These are phyloP conservation scores for Fistulina hepatica DNA, from an alignment of 1,284 basidiomycete species.

Conservation along the genomic window DNA sequence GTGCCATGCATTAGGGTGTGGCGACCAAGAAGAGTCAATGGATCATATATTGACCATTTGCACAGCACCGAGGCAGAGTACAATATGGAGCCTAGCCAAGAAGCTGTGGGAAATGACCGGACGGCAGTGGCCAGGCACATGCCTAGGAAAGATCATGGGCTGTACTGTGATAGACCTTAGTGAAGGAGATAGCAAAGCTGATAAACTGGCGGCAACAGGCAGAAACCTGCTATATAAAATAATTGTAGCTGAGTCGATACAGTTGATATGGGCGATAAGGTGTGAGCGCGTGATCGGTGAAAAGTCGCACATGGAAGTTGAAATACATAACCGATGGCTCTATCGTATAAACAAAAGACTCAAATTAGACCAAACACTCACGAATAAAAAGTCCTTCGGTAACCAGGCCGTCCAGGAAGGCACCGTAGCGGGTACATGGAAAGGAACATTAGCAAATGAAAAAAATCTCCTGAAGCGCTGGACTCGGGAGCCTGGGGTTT, in stretches of 20 bases:
- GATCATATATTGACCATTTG: constrained; percentile 5
- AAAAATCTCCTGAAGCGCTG: constrained; percentile 9
- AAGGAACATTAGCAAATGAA: constrained; percentile 3
- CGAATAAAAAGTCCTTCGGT: constrained; percentile 6
- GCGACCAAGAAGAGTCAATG: constrained; percentile 5
- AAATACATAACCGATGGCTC: constrained; percentile 8
- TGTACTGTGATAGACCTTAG: no score
- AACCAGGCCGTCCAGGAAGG: constrained; percentile 2
- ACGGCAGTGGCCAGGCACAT: no score
- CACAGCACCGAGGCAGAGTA: constrained; percentile 1
- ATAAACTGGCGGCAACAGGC: no score
- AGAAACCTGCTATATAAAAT: no score
- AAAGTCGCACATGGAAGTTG: neutral
- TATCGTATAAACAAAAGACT: constrained; percentile 6
- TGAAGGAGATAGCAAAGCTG: no score
- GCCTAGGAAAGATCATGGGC: no score
- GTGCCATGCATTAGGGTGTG: neutral
- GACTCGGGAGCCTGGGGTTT: constrained; percentile 9
- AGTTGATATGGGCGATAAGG: constrained; percentile 20
- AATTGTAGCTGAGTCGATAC: no score
- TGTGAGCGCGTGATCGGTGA: constrained; percentile 17
- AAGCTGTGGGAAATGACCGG: no score
- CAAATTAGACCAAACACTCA: constrained; percentile 2
- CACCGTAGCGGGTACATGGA: constrained; percentile 10
- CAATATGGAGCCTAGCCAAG: constrained; percentile 1